Percentiles rank a stretch among this genome's conserved stretches.
These are phyloP conservation scores for Phytopythium montanum DNA, from an alignment of 352 stramenopile species.

Conservation along the genomic window DNA sequence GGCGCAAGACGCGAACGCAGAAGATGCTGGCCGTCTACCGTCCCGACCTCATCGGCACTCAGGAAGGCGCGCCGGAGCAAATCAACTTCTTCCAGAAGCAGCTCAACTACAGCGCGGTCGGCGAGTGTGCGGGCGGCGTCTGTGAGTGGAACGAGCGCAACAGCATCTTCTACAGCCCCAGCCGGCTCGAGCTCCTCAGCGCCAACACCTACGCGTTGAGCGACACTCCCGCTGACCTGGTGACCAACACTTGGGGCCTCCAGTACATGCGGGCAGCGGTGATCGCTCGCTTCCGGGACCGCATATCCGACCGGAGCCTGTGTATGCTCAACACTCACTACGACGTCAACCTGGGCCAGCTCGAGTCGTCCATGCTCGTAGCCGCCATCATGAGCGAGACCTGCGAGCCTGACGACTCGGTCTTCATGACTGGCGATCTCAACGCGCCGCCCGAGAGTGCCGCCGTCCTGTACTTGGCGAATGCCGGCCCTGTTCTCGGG, in stretches of 20 bases:
- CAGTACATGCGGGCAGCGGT: constrained; percentile 58
- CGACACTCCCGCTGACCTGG: constrained; percentile 46
- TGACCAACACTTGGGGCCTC: constrained; percentile 62
- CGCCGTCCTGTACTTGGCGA: constrained; percentile 40
- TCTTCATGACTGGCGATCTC: constrained; percentile 70
- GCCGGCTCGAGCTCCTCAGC: constrained; percentile 37
- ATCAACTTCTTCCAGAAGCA: constrained; percentile 41
- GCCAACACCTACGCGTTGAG: constrained; percentile 60
- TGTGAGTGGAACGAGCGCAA: constrained; percentile 62
- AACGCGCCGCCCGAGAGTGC: constrained; percentile 35
- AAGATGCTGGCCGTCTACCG: constrained; percentile 38
- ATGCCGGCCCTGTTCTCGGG: constrained; percentile 19
- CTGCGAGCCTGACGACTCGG: constrained; percentile 43
- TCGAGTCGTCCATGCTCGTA: constrained; percentile 49
- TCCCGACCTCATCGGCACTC: constrained; percentile 63
- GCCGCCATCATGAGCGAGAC: constrained; percentile 31
- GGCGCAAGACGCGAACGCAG: constrained; percentile 39
- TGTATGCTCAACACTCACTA: constrained; percentile 83
- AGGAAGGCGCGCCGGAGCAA: constrained; percentile 58
- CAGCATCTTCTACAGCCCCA: constrained; percentile 59
- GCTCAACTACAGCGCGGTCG: constrained; percentile 38
- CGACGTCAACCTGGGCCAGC: constrained; percentile 53
- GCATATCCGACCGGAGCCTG: constrained; percentile 18
- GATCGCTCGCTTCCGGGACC: constrained; percentile 48
- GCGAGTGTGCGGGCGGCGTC: constrained; percentile 46